These are phyloP conservation scores for Exutisphaerella laricina DNA, from an alignment of 2,329 filamentous ascomycete species.

Conservation along the genomic window DNA sequence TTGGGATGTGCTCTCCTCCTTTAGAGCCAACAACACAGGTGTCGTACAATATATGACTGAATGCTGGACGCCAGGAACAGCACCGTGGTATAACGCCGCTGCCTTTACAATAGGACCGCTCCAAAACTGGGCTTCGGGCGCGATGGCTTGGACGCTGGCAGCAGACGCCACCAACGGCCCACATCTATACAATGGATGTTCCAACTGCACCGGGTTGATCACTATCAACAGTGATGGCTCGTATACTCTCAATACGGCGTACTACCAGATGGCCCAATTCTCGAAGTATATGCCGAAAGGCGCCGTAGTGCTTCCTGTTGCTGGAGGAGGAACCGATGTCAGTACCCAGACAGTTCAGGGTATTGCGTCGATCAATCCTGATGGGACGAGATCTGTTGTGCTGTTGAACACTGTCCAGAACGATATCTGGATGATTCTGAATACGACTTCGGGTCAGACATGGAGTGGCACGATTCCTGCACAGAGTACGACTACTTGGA, in stretches of 20 bases:
- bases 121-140: conserved; percentile 21
- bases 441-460: conserved; percentile 12
- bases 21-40: conserved; percentile 13
- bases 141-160: conserved; percentile 20
- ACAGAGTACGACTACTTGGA: conserved; percentile 16
- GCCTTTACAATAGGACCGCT: conserved; percentile 20
- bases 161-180: conserved; percentile 15
- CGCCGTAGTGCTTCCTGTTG: conserved; percentile 10
- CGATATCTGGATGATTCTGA: conserved; percentile 13
- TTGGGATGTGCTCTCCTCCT: conserved; percentile 18
- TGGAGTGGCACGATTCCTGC: conserved; percentile 17
- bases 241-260: conserved; percentile 17
- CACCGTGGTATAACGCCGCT: conserved; percentile 15
- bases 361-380: conserved; percentile 17
- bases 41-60: conserved; percentile 22
- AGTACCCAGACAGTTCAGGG: conserved; percentile 11
- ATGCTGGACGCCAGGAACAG: conserved; percentile 16
- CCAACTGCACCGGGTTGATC: conserved; percentile 15
- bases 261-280: conserved; percentile 22
- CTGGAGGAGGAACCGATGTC: conserved; percentile 5
- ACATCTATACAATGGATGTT: conserved; percentile 14
- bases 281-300: conserved; percentile 17
- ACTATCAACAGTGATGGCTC: conserved; percentile 14
- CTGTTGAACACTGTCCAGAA: conserved; percentile 13
- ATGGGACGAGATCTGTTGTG: conserved; percentile 17